Base-by-base conservation (phyloP, 106 monocot species). In the Narthecium ossifragum region DNA sequence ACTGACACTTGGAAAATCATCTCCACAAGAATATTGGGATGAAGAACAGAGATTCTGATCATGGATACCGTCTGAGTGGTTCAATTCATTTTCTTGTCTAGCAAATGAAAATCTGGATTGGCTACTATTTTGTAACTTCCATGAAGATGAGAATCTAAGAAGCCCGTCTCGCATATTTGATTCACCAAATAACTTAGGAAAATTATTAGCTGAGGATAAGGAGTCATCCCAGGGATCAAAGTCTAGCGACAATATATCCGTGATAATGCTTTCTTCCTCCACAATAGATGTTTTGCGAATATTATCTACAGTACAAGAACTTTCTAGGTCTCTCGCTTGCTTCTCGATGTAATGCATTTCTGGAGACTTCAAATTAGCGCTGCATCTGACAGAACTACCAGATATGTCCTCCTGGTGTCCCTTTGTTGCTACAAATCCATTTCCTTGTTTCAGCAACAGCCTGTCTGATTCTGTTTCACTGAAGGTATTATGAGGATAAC, bases 81-180 rank as follows among this genome's bases (percentile, higher is more conserved):
- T 40, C 37, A 34, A 25, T 52, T 77, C 55, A 73, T 57, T 74
- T 58, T 90, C 89, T 47, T 81, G 69, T 53, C 89, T 78, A 7
- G 89, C 89, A 70, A 90, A 90, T 57, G 85, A 81, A 75, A 90
- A 90, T 27, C 85, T 78, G 23, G 81, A 81, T 25, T 90, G 74
- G 10, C 59, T 66, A 39, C 45, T 81, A 51, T 25, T 81, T 45
- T 69, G 70, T 11, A 55, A 62, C 27, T 70, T 73, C 66, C 57
- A 70, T 34, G 72, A 72, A 38, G 9, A 38, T 25, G 84, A 62
- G 20, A 62, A 21, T 45, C 55, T 59, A 28, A 60, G 51, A 29
- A 67, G 29, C 20, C 54, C 34, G 24, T 70, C 71, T 5, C 68
- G 57, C 28, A 38, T 71, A 28, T 63, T 53, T 43, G 58, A 34